Conservation (phyloP, 179 eudicot genomes). For the Heliamphora pulchella region DNA sequence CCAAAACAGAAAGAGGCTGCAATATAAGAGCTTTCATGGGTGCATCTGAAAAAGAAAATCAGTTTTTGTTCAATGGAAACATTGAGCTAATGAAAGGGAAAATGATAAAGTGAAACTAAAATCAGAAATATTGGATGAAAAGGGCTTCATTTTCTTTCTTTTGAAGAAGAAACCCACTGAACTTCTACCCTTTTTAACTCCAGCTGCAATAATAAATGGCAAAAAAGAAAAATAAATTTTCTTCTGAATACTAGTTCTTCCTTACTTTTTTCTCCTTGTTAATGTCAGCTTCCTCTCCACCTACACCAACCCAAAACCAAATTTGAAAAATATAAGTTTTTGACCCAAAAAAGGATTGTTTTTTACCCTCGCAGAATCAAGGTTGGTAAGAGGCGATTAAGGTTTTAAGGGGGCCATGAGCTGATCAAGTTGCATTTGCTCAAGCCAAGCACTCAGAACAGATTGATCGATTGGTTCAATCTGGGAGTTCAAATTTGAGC, state of each 20-base stretch:
- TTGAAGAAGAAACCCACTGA: slow-evolving; percentile 12
- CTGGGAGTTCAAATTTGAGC: slow-evolving; percentile 24
- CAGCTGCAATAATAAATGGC: slow-evolving; percentile 8
- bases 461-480: slow-evolving; percentile 36
- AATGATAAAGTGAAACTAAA: not conserved
- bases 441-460: slow-evolving; percentile 50
- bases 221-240: not conserved
- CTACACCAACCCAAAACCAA: not conserved
- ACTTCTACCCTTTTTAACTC: slow-evolving; percentile 12
- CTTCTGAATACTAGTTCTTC: slow-evolving; percentile 5
- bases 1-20: slow-evolving; percentile 10
- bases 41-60: not conserved
- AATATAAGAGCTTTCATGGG: slow-evolving; percentile 6
- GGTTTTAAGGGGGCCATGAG: slow-evolving; percentile 26
- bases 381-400: not conserved
- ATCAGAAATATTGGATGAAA: slow-evolving; percentile 10
- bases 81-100: not conserved
- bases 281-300: slow-evolving; percentile 13
- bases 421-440: slow-evolving; percentile 45
- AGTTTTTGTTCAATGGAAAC: slow-evolving; percentile 8
- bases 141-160: slow-evolving; percentile 15
- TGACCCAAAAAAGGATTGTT: not conserved
- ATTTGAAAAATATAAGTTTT: not conserved
- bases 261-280: slow-evolving; percentile 8
- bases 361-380: not conserved